Evolutionary conservation across 129 eudicot genomes (phyloP).

Genomic region (Centaurea solstitialis): DNA sequence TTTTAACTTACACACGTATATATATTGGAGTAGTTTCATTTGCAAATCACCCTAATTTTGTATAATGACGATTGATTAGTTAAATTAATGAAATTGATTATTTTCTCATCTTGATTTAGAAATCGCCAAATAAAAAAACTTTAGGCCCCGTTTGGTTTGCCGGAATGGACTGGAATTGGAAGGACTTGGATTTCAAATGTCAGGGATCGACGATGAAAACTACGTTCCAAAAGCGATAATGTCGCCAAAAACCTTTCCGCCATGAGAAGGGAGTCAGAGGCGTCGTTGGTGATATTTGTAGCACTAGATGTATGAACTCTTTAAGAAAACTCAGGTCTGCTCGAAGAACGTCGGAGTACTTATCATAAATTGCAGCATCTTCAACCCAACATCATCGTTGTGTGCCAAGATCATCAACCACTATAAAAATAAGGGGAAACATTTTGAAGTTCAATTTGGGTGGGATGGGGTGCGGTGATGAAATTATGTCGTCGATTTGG

Average conservation of each 20-base stretch:
- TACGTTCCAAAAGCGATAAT: slow-evolving; percentile 72
- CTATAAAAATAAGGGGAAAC: slow-evolving; percentile 76
- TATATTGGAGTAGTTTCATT: no score
- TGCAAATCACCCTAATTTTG: no score
- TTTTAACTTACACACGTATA: no score
- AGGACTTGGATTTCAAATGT: background rate
- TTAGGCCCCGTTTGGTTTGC: no score
- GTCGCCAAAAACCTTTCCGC: slow-evolving; percentile 68
- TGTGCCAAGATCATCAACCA: slow-evolving; percentile 96
- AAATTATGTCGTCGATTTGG: slow-evolving; percentile 88
- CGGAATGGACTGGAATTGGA: no score
- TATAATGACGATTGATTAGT: no score
- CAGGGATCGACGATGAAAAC: slow-evolving; percentile 92
- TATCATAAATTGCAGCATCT: slow-evolving; percentile 92
- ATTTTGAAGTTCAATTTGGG: slow-evolving; percentile 87
- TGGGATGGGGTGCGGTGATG: slow-evolving; percentile 99
- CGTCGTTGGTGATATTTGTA: slow-evolving; percentile 85
- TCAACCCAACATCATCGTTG: slow-evolving; percentile 87
- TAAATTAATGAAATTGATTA: no score
- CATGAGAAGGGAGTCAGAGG: slow-evolving; percentile 95
- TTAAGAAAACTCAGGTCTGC: slow-evolving; percentile 63
- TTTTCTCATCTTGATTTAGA: no score
- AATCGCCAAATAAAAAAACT: no score
- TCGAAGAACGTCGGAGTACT: slow-evolving; percentile 89
- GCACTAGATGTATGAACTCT: slow-evolving; percentile 96